Percentiles rank a stretch among this genome's conserved stretches.
Evolutionary conservation across 2,329 filamentous ascomycete genomes (phyloP).

Genomic region (Blumeria hordei): DNA sequence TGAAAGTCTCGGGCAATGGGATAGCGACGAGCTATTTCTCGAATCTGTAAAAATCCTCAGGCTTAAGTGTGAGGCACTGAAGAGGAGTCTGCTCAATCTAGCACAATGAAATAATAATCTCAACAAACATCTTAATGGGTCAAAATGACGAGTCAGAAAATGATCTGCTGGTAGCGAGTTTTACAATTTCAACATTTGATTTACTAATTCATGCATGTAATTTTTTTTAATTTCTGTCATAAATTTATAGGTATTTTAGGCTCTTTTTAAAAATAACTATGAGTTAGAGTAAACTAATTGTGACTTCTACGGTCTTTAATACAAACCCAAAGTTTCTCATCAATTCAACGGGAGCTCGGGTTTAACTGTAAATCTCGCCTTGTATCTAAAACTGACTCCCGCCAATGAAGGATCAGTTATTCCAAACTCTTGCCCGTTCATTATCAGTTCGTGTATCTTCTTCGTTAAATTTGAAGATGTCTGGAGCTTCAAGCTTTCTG

Average conservation of each 20-base stretch:
- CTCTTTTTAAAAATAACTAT: not conserved
- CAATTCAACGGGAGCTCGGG: no score
- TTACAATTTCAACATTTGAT: no score
- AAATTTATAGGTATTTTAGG: not conserved
- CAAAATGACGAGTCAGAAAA: not conserved
- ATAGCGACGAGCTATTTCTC: conserved; percentile 80
- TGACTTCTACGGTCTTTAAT: no score
- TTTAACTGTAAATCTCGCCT: conserved; percentile 8
- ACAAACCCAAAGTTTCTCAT: no score
- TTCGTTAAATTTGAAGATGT: conserved; percentile 62
- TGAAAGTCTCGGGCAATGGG: conserved; percentile 86
- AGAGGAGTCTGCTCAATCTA: conserved; percentile 46
- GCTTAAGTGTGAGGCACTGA: conserved; percentile 54
- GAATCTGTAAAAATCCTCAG: conserved; percentile 71
- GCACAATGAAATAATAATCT: conserved; percentile 15
- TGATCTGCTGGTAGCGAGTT: not conserved
- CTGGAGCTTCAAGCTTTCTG: conserved; percentile 58
- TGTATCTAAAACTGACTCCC: conserved; percentile 17
- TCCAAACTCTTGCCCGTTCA: conserved; percentile 67
- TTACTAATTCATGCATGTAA: no score
- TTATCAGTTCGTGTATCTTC: conserved; percentile 54
- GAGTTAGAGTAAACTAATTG: no score
- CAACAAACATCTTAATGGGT: conserved; percentile 1
- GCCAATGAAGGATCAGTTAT: conserved; percentile 77
- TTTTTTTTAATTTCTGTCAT: not conserved